A percentile compares a stretch with the other conserved stretches of the same genome.
These are phyloP conservation scores for Colletotrichum acutatum DNA, from an alignment of 2,329 filamentous ascomycete genomes.

Conservation along the genomic window DNA sequence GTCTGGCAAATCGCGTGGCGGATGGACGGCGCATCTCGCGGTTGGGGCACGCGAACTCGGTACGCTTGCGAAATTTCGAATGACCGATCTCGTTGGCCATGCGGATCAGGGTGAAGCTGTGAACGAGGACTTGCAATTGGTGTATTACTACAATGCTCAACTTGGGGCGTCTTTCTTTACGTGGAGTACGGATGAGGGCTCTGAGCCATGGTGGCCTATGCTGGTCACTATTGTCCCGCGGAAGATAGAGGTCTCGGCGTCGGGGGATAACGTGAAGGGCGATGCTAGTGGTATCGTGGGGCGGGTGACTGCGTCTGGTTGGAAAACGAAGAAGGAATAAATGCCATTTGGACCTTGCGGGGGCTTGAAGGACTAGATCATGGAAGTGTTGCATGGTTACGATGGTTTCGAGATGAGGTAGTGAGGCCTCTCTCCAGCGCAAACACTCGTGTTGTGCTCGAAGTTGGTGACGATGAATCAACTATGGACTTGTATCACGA, in stretches of 20 bases:
- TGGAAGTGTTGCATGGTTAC: not conserved
- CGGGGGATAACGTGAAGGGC: not conserved
- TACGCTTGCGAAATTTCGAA: not conserved
- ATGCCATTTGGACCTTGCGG: rapidly evolving
- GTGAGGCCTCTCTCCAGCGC: not conserved
- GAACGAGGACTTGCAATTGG: not conserved
- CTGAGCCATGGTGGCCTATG: not conserved
- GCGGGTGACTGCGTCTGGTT: rapidly evolving
- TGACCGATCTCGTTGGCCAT: not conserved
- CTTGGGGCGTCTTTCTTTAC: too few relatives aligned
- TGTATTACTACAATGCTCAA: not conserved
- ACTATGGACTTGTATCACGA: too few relatives aligned
- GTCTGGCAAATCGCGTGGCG: not conserved
- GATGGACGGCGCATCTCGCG: not conserved
- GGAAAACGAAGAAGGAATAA: not conserved
- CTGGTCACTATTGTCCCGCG: not conserved
- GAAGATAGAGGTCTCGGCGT: not conserved
- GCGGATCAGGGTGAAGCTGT: not conserved
- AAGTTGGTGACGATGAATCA: not conserved
- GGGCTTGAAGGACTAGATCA: not conserved
- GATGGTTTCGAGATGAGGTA: not conserved
- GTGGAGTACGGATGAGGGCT: not conserved
- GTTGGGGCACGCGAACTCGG: not conserved
- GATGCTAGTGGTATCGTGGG: not conserved
- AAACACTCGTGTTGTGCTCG: not conserved